These are phyloP conservation scores for Pyrenopolyporus hunteri DNA, from an alignment of 495 filamentous ascomycete species.

Conservation along the genomic window DNA sequence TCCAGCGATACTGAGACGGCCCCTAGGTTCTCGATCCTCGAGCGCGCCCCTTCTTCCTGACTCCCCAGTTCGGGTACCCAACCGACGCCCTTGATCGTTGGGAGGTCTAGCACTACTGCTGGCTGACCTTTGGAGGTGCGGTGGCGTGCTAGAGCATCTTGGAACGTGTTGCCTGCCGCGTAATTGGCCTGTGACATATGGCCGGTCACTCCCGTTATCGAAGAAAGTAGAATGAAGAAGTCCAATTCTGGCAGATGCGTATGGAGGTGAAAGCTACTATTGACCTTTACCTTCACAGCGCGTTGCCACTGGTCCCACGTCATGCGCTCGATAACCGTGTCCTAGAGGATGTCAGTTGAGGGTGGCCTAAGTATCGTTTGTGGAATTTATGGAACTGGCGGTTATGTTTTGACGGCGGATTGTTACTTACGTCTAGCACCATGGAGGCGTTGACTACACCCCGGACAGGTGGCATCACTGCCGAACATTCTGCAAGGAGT, in stretches of 20 bases:
- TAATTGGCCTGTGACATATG: constrained; percentile 59
- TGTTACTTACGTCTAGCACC: constrained; percentile 18
- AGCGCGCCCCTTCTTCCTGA: background rate
- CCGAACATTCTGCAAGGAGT: constrained; percentile 11
- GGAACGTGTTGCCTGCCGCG: constrained; percentile 58
- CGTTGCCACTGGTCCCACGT: background rate
- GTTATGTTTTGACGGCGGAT: background rate
- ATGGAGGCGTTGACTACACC: constrained; percentile 53
- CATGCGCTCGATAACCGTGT: constrained; percentile 32
- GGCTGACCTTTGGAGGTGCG: constrained; percentile 31
- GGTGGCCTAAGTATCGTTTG: no score
- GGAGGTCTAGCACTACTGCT: background rate
- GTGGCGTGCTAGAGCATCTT: constrained; percentile 49
- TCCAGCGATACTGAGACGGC: no score
- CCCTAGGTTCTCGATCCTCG: no score
- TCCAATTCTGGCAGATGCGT: constrained; percentile 50
- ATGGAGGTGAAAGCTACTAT: constrained; percentile 58
- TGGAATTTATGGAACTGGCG: no score
- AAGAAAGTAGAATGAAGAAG: constrained; percentile 64
- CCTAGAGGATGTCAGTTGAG: background rate
- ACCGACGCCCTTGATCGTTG: background rate
- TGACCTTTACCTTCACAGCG: background rate
- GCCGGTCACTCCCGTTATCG: constrained; percentile 57
- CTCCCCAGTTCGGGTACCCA: background rate
- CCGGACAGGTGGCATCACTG: constrained; percentile 49